Base-by-base conservation (phyloP, 805 yeast species). In the Pichia heedii region DNA sequence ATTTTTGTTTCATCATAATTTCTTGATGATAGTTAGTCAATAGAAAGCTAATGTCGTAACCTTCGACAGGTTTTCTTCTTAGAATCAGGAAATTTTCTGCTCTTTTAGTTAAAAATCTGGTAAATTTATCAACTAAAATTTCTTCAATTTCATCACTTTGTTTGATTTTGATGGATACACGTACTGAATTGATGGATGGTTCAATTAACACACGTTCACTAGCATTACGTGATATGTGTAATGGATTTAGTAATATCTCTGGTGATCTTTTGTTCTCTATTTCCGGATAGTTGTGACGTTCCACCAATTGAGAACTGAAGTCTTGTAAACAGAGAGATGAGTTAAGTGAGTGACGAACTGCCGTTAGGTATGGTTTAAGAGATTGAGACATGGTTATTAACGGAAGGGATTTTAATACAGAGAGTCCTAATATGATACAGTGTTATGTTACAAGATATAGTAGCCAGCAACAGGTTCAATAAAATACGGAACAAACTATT, bases 91-190 rank as follows among this genome's bases (percentile, higher is more conserved):
- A 93, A 54, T 85, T 81, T 62, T 93, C 98, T 5, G 98, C 98
- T 65, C 98, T 80, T 41, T 90, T 88, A 18, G 95, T 89, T 58
- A 93, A 74, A 62, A 93, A 93, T 52, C 96, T 72, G 5, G 97
- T 84, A 65, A 93, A 93, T 65, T 89, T 89, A 61, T 87, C 96
- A 36, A 93, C 98, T 50, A 93, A 72, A 47, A 93, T 88, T 55
- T 79, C 84, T 67, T 93, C 98, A 60, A 93, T 89, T 62, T 93
- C 98, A 64, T 93, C 98, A 12, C 96, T 95, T 66, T 93, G 98
- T 65, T 93, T 93, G 63, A 93, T 90, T 61, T 83, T 84, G 54
- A 93, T 83, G 35, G 93, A 83, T 22, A 93, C 82, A 59, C 98
- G 76, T 33, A 89, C 85, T 1, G 96, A 84, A 66, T 93, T 93